Percentiles rank a stretch among this genome's conserved stretches.
These are phyloP conservation scores for Podosphaera fusca DNA, from an alignment of 2,329 filamentous ascomycete genomes.

Conservation along the genomic window DNA sequence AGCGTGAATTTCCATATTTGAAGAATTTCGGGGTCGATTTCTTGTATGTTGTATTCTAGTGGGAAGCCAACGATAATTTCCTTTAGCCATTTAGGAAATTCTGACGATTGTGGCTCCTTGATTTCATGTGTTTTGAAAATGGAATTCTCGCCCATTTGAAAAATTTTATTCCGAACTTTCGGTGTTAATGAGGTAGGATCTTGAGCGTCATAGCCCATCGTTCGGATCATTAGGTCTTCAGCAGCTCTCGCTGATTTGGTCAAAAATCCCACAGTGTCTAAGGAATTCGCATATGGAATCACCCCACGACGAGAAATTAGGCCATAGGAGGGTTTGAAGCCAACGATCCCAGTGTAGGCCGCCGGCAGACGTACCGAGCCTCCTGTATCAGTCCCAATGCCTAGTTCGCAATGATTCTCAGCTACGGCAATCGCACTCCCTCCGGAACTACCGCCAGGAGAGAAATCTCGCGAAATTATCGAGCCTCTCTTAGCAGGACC, in stretches of 20 bases:
- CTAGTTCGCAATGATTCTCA: slow-evolving; percentile 36
- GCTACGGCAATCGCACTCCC: slow-evolving; percentile 43
- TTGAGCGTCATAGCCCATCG: slow-evolving; percentile 4
- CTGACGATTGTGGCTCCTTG: not conserved
- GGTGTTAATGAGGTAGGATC: slow-evolving; percentile 29
- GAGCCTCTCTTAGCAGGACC: slow-evolving; percentile 29
- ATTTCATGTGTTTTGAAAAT: not conserved
- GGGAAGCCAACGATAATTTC: slow-evolving; percentile 30
- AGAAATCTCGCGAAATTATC: not conserved
- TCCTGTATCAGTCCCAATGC: slow-evolving; percentile 41
- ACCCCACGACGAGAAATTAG: slow-evolving; percentile 45
- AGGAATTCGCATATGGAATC: slow-evolving; percentile 48
- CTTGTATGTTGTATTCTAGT: slow-evolving; percentile 68
- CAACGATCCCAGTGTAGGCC: slow-evolving; percentile 41
- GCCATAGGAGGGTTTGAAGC: slow-evolving; percentile 39
- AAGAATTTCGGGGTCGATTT: slow-evolving; percentile 48
- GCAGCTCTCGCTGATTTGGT: slow-evolving; percentile 20
- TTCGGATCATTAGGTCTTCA: slow-evolving; percentile 11
- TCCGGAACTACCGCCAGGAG: slow-evolving; percentile 36
- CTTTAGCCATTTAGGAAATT: not conserved
- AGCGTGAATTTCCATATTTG: slow-evolving; percentile 45
- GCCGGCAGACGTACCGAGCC: slow-evolving; percentile 40
- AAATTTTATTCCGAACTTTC: not conserved
- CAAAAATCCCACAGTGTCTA: slow-evolving; percentile 49
- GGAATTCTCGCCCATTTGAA: not conserved